Conservation (phyloP, 1,284 basidiomycete species). For the Porogramme epimiltina region DNA sequence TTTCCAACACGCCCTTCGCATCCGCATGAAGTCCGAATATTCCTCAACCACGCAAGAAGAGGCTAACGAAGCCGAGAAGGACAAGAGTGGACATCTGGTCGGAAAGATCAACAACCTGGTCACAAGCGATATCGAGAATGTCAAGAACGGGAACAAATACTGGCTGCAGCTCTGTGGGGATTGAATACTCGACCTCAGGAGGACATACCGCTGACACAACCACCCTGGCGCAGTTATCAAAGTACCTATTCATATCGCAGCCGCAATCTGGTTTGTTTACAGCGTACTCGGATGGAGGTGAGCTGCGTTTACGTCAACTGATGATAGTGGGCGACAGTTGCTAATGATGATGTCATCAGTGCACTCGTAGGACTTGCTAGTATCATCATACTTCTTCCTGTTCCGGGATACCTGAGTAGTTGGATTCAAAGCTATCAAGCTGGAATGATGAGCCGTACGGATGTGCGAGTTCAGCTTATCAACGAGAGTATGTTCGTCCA, state of each 20-base stretch:
- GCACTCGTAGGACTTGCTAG: slow-evolving; percentile 49
- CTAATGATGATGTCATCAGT: slow-evolving; percentile 15
- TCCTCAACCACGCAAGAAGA: slow-evolving; percentile 10
- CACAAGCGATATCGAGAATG: slow-evolving; percentile 35
- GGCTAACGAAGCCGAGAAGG: slow-evolving; percentile 23
- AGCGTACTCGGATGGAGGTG: slow-evolving; percentile 46
- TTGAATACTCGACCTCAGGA: neutral
- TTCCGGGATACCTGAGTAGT: slow-evolving; percentile 38
- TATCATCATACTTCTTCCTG: slow-evolving; percentile 53
- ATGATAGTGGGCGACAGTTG: too few relatives aligned
- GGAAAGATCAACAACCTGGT: slow-evolving; percentile 43
- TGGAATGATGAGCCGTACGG: slow-evolving; percentile 18
- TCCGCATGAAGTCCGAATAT: slow-evolving; percentile 57
- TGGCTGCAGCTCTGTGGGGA: slow-evolving; percentile 24
- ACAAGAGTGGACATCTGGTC: slow-evolving; percentile 33
- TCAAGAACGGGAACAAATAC: slow-evolving; percentile 34
- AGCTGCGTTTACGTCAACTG: neutral
- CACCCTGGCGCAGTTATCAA: slow-evolving; percentile 26
- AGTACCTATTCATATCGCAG: slow-evolving; percentile 36
- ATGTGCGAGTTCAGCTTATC: slow-evolving; percentile 19
- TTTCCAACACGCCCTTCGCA: slow-evolving; percentile 67
- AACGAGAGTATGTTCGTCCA: slow-evolving; percentile 2
- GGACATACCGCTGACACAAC: neutral
- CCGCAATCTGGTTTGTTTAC: slow-evolving; percentile 44
- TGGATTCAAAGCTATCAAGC: slow-evolving; percentile 22